Base-by-base conservation (phyloP, 345 rosid genomes). In the Eucalyptus fibrosa region DNA sequence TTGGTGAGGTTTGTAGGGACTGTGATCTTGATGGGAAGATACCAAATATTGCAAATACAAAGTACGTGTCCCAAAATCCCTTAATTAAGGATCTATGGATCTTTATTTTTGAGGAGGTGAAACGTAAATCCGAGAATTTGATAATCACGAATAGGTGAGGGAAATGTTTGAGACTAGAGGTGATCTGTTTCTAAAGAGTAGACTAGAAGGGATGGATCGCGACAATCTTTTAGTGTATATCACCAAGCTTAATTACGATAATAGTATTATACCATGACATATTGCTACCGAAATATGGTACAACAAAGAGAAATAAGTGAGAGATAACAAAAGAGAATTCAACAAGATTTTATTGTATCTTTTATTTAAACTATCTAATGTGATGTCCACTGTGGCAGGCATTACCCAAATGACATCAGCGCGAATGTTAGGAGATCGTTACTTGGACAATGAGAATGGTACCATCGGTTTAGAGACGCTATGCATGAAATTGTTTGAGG, bases 371-470 rank as follows among this genome's bases (percentile, higher is more conserved):
- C 67, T 1, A 16, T 13, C 67, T 12, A 60, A 28, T 13, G 67
- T 3, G 32, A 4, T 28, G 67, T 60, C 67, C 8, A 9, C 67
- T 1, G 67, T 12, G 67, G 32, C 8, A 7, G 32, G 67, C 16
- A 4, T 12, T 12, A 16, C 67, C 16, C 32, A 60, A 60, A 13
- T 60, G 6, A 60, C 17, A 12, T 60, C 4, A 6, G 16, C 3
- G 1, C 2, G 0, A 2, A 9, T 9, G 9, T 55, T 55, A 8
- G 2, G 18, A 17, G 18, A 47, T 47, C 49, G 12, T 47, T 10
- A 47, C 49, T 47, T 47, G 49, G 12, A 47, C 49, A 10, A 47
- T 47, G 5, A 15, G 7, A 50, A 14, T 5, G 53, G 53, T 21
- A 11, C 62, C 62, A 56, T 21, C 12, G 30, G 26, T 23, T 6